Evolutionary conservation across 257 asterid species (phyloP).

Genomic region (Forsythia viridissima): DNA sequence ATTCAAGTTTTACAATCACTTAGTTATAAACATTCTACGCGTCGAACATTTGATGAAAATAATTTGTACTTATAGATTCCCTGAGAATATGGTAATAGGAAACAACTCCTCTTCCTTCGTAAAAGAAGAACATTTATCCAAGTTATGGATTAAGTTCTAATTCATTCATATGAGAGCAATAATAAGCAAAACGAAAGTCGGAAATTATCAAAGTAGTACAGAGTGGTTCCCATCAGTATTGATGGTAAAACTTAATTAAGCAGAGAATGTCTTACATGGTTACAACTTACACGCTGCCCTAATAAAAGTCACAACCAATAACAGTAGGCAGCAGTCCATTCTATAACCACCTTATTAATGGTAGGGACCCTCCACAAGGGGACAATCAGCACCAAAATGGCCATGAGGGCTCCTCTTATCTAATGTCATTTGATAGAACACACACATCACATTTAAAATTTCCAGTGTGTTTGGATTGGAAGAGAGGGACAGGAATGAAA

Average conservation of each 20-base stretch:
- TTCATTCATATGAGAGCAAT: background rate
- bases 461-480: background rate
- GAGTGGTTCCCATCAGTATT: background rate
- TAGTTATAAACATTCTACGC: too few relatives aligned
- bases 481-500: background rate
- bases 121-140: too few relatives aligned
- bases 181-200: background rate
- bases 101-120: too few relatives aligned
- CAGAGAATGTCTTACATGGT: background rate
- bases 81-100: too few relatives aligned
- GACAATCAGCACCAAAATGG: slow-evolving; percentile 25
- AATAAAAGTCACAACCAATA: slow-evolving; percentile 17
- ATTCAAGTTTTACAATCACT: too few relatives aligned
- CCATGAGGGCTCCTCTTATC: slow-evolving; percentile 24
- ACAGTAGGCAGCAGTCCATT: slow-evolving; percentile 21
- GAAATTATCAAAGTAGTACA: background rate
- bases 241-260: slow-evolving; percentile 9
- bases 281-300: background rate
- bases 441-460: background rate
- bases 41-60: too few relatives aligned
- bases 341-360: slow-evolving; percentile 27
- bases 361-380: slow-evolving; percentile 27
- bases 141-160: too few relatives aligned
- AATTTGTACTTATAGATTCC: too few relatives aligned
- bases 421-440: background rate